Evolutionary conservation across 768 basidiomycete species (phyloP).

Genomic region (Pleurotus citrinopileatus): DNA sequence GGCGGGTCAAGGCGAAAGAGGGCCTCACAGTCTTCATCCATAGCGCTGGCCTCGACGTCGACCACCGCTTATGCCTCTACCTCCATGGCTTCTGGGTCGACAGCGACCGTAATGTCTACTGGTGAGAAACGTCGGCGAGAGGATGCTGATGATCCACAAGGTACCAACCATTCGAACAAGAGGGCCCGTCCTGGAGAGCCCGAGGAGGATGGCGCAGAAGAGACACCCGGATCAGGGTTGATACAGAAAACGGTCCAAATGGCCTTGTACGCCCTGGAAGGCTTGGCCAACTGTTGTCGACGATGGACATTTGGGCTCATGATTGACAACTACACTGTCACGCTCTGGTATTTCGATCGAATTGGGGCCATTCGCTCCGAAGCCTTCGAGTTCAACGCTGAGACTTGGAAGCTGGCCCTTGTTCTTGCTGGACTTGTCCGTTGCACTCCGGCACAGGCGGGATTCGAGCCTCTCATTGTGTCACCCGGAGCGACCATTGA

Average conservation of each 20-base stretch:
- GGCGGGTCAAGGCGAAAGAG: too few relatives aligned
- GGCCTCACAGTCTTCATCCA: too few relatives aligned
- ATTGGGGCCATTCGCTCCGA: not conserved
- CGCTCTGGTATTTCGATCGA: not conserved
- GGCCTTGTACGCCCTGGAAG: not conserved
- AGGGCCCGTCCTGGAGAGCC: not conserved
- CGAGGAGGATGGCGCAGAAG: conserved; percentile 56
- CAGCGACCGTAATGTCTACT: too few relatives aligned
- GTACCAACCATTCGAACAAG: not conserved
- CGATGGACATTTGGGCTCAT: not conserved
- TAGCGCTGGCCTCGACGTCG: too few relatives aligned
- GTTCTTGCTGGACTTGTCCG: not conserved
- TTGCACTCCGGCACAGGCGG: not conserved
- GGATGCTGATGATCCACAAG: too few relatives aligned
- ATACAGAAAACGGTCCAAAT: not conserved
- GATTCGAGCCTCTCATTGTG: not conserved
- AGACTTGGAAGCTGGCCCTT: not conserved
- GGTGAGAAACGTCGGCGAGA: too few relatives aligned
- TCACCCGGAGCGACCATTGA: not conserved
- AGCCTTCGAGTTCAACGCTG: not conserved
- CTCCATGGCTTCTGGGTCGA: too few relatives aligned
- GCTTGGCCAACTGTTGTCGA: not conserved
- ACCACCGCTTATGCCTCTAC: too few relatives aligned
- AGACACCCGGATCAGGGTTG: not conserved
- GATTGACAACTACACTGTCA: not conserved